Evolutionary conservation across 768 basidiomycete genomes (phyloP), one percentile per base, ranked within the genome.

Genomic region (Mycena chlorophos): DNA sequence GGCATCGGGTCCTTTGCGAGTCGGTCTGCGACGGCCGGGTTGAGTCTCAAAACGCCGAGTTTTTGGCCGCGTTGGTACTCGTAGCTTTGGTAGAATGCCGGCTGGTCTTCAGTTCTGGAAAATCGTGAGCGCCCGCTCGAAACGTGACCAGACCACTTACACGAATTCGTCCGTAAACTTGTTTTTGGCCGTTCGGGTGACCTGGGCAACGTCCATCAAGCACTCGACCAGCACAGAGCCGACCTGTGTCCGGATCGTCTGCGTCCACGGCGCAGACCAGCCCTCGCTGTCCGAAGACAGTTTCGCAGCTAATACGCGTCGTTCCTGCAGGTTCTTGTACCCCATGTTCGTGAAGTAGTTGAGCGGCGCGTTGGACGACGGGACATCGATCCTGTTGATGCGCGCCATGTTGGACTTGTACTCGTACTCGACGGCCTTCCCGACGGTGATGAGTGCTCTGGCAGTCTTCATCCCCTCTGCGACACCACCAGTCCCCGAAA

Each of bases 1-100:
- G 88, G 83, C 51, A 85, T 80, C 13, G 76, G 73, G 19, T 98
- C 95, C 55, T 82, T 84, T 2, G 91, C 85, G 52, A 98, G 74
- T 2, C 88, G 82, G 14, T 89, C 85, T 3, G 86, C 75, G 4
- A 98, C 88, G 3, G 79, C 84, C 0, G 88, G 85, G 69, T 98
- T 96, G 55, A 96, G 72, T 66, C 85, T 85, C 68, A 98, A 87
- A 20, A 98, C 84, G 26, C 96, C 96, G n/a, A 97, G 79, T 68
- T 94, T 96, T 58, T 86, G 86, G 1, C 96, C 94, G n/a, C 91
- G 84, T n/a, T 87, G 68, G 67, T 94, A 96, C 70, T 98, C 95
- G 67, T 97, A 97, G 2, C 85, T 80, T 65, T 97, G 94, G 51
- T 84, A 86, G 73, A 98, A 94, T 1, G 95, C 96, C 0, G 91